phyloP scores from a whole-genome alignment of 192 early-diverging fungal genomes.

The Chytriomyces confervae region DNA sequence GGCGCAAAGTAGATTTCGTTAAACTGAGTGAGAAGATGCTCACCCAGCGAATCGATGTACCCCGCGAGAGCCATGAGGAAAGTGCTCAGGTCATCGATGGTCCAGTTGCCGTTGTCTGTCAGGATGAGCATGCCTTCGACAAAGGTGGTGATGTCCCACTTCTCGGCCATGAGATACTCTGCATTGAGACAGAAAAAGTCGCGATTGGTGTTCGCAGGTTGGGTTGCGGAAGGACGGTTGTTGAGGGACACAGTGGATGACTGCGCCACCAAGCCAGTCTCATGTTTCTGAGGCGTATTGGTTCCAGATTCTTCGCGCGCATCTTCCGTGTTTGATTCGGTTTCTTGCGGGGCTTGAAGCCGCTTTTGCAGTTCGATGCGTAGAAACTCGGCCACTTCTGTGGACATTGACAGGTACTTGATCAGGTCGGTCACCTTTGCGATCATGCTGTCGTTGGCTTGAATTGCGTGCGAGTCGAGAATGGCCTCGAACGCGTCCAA shows the following conservation, averaged over 20 bases:
- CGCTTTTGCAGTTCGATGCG: conserved; percentile 9
- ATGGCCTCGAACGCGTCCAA: conserved; percentile 25
- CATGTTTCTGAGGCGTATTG: not conserved
- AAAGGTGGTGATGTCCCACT: conserved; percentile 41
- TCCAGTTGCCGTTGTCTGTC: conserved; percentile 43
- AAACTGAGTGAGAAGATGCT: conserved; percentile 37
- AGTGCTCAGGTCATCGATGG: conserved; percentile 45
- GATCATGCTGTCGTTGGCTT: conserved; percentile 36
- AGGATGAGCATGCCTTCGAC: conserved; percentile 30
- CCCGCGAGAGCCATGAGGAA: conserved; percentile 45
- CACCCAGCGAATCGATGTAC: conserved; percentile 38
- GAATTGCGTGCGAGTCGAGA: conserved; percentile 22
- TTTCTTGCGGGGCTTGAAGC: not conserved
- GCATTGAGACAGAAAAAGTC: conserved; percentile 22
- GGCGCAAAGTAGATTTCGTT: conserved; percentile 43
- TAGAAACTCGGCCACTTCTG: conserved; percentile 31
- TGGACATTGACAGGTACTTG: conserved; percentile 34
- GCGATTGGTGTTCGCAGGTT: conserved; percentile 1
- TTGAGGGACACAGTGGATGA: not conserved
- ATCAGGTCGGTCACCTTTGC: conserved; percentile 31
- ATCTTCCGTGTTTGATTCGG: not conserved
- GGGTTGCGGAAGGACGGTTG: not conserved
- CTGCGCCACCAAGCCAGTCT: not conserved
- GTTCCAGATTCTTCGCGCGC: not conserved
- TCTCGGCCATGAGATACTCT: conserved; percentile 22